These are phyloP conservation scores for Zhuliangozyma parablackwelliae DNA, from an alignment of 1,139 yeast genomes.

Conservation along the genomic window DNA sequence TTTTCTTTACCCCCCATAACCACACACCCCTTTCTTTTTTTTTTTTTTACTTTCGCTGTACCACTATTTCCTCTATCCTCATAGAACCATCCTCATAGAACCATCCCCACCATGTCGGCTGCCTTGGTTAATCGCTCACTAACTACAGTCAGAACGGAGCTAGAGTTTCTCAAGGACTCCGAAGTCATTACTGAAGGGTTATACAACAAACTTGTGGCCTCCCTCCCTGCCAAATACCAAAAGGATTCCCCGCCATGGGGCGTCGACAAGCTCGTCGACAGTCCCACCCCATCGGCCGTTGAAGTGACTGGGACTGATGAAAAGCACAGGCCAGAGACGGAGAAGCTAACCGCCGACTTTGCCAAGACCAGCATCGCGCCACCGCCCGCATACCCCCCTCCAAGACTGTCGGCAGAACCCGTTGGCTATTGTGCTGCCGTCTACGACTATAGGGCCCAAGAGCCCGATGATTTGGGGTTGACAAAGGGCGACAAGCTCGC, in stretches of 20 bases:
- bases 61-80: too few relatives aligned
- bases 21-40: background rate
- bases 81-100: background rate
- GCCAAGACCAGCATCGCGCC: constrained; percentile 18
- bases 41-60: background rate
- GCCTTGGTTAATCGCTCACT: constrained; percentile 76
- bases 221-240: constrained; percentile 59
- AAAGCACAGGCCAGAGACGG: constrained; percentile 3
- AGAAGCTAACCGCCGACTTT: constrained; percentile 17
- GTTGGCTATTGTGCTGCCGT: constrained; percentile 55
- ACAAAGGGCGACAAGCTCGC: constrained; percentile 63
- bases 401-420: constrained; percentile 21
- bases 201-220: constrained; percentile 44
- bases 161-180: constrained; percentile 76
- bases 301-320: constrained; percentile 5
- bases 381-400: constrained; percentile 14
- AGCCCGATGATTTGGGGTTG: constrained; percentile 67
- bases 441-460: constrained; percentile 64
- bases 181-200: constrained; percentile 64
- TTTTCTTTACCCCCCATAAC: background rate
- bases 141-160: constrained; percentile 69
- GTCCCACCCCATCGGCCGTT: constrained; percentile 1
- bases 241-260: constrained; percentile 54
- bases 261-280: constrained; percentile 29
- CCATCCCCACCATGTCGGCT: constrained; percentile 33